These are phyloP conservation scores for Gossypium laxum DNA, from an alignment of 441 rosid species.

Conservation along the genomic window DNA sequence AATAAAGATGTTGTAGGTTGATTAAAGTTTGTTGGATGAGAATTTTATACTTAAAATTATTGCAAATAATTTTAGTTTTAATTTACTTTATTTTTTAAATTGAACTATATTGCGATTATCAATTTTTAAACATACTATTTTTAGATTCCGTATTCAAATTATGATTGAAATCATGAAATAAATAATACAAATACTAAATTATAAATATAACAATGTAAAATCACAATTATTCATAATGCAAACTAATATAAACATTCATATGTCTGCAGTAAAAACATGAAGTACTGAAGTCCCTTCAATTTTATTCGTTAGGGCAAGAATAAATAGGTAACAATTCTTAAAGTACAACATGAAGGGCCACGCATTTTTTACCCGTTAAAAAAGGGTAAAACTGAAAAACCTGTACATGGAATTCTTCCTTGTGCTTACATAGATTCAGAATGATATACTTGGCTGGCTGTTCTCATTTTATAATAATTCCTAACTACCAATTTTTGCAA, in stretches of 20 bases:
- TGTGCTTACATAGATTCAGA: slow-evolving; percentile 7
- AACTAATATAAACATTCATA: not conserved
- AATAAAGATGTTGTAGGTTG: no score
- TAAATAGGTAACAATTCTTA: slow-evolving; percentile 13
- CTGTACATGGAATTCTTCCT: slow-evolving; percentile 25
- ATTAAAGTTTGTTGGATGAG: no score
- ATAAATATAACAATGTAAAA: not conserved
- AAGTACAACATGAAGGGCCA: slow-evolving; percentile 22
- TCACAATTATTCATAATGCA: not conserved
- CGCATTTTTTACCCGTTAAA: not conserved
- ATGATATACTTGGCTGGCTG: not conserved
- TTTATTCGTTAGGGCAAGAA: slow-evolving; percentile 18
- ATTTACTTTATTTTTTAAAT: no score
- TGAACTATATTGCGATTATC: no score
- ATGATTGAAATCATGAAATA: no score
- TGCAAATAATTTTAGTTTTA: no score
- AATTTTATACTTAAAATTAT: no score
- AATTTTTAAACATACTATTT: no score
- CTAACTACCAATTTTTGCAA: slow-evolving; percentile 7
- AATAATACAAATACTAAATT: no score
- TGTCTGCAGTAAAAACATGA: not conserved
- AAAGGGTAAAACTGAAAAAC: not conserved
- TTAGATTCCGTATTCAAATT: no score
- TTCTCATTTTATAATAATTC: not conserved
- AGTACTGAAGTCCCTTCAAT: not conserved